These are phyloP conservation scores for Colletotrichum euphorbiae DNA, from an alignment of 2,329 filamentous ascomycete species.

Conservation along the genomic window DNA sequence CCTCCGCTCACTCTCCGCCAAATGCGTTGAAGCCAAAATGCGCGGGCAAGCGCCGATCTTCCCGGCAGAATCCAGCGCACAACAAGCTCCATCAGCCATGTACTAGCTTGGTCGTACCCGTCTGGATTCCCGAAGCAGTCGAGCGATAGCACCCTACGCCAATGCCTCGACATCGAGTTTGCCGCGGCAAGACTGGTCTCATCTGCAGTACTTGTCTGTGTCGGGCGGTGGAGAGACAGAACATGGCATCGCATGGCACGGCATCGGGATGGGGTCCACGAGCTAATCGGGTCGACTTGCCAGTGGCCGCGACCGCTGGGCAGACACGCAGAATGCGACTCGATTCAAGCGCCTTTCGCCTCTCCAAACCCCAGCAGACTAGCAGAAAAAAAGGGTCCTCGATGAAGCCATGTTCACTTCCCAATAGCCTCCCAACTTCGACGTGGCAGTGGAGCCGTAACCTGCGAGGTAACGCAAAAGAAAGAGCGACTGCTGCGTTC, in stretches of 20 bases:
- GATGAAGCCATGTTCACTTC: slow-evolving; percentile 11
- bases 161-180: slow-evolving; percentile 5
- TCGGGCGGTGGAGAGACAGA: slow-evolving; percentile 22
- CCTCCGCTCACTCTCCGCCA: slow-evolving; percentile 26
- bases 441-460: slow-evolving; percentile 38
- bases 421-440: slow-evolving; percentile 18
- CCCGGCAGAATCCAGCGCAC: slow-evolving; percentile 33
- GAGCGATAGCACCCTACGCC: slow-evolving; percentile 1
- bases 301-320: slow-evolving; percentile 22
- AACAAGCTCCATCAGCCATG: slow-evolving; percentile 33
- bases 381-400: slow-evolving; percentile 23
- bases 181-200: slow-evolving; percentile 5
- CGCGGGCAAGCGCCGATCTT: slow-evolving; percentile 22
- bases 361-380: not conserved
- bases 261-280: slow-evolving; percentile 29
- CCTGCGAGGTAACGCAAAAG: slow-evolving; percentile 38
- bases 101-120: slow-evolving; percentile 16
- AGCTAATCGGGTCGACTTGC: slow-evolving; percentile 37
- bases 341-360: slow-evolving; percentile 5
- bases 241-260: slow-evolving; percentile 22
- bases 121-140: slow-evolving; percentile 3
- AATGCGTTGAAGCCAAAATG: slow-evolving; percentile 36
- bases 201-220: slow-evolving; percentile 19
- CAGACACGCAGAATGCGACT: slow-evolving; percentile 33
- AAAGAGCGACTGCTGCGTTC: slow-evolving; percentile 36